Evolutionary conservation across 1,139 yeast species (phyloP).

Genomic region (Suhomyces terraborum): DNA sequence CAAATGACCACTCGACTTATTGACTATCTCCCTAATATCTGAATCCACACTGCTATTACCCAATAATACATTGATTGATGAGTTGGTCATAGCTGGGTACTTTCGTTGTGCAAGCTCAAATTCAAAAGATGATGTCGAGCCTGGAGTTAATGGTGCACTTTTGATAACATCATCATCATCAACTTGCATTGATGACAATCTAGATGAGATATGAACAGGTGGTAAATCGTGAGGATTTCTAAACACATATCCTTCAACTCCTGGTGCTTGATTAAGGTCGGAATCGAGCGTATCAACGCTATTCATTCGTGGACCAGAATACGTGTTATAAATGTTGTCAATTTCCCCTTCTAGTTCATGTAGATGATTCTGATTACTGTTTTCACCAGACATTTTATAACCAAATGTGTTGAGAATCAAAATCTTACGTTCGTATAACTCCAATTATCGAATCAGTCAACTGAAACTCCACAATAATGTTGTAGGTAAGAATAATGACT

Average conservation of each 20-base stretch:
- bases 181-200: constrained; percentile 30
- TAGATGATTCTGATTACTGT: constrained; percentile 3
- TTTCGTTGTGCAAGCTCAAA: constrained; percentile 11
- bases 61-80: constrained; percentile 41
- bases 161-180: constrained; percentile 19
- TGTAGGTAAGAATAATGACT: neutral
- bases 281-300: constrained; percentile 39
- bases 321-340: constrained; percentile 37
- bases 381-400: constrained; percentile 1
- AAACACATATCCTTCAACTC: constrained; percentile 10
- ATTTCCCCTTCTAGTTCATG: constrained; percentile 35
- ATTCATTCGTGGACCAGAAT: constrained; percentile 21
- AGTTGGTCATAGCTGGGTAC: constrained; percentile 31
- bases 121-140: constrained; percentile 16
- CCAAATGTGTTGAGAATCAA: neutral
- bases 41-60: constrained; percentile 27
- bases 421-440: neutral
- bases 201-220: constrained; percentile 34
- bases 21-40: constrained; percentile 8
- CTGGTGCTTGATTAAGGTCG: constrained; percentile 18
- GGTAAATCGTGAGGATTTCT: constrained; percentile 12
- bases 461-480: constrained; percentile 1
- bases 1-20: neutral
- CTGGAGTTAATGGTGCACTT: constrained; percentile 31
- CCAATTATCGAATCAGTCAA: neutral